Percentiles rank a stretch among this genome's conserved stretches.
phyloP scores from a whole-genome alignment of 352 stramenopile genomes.

The Pilasporangium apinafurcum region DNA sequence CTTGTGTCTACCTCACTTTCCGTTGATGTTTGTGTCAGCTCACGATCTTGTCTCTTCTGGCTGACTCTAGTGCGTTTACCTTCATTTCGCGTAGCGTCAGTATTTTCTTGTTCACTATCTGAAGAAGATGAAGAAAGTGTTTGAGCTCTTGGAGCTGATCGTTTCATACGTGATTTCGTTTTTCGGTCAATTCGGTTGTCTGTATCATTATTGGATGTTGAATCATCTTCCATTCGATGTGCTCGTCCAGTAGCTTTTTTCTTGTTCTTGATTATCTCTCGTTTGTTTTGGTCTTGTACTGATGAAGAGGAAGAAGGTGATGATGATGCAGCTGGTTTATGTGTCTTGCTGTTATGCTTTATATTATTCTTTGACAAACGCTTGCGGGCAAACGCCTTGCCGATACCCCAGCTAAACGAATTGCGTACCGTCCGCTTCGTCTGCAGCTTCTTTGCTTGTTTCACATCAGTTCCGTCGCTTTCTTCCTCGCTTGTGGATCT shows the following conservation, averaged over 20 bases:
- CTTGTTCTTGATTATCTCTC: constrained; percentile 1
- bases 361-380: constrained; percentile 12
- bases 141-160: neutral
- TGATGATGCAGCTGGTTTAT: neutral
- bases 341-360: constrained; percentile 5
- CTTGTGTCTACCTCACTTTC: constrained; percentile 4
- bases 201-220: neutral
- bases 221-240: too few species aligned
- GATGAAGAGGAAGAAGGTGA: too few species aligned
- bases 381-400: constrained; percentile 61
- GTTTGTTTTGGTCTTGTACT: too few species aligned
- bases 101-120: neutral
- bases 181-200: neutral
- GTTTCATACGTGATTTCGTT: neutral
- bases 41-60: neutral
- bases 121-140: neutral
- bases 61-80: too few species aligned
- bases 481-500: constrained; percentile 1
- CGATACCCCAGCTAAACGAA: constrained; percentile 67
- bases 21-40: constrained; percentile 1
- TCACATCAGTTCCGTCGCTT: constrained; percentile 1
- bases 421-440: constrained; percentile 52
- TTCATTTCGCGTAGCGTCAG: neutral
- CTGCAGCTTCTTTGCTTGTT: constrained; percentile 4
- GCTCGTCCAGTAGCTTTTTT: too few species aligned